A percentile compares a stretch with the other conserved stretches of the same genome.
phyloP scores from a whole-genome alignment of 768 basidiomycete genomes.

The Fistulinella prunicolor region DNA sequence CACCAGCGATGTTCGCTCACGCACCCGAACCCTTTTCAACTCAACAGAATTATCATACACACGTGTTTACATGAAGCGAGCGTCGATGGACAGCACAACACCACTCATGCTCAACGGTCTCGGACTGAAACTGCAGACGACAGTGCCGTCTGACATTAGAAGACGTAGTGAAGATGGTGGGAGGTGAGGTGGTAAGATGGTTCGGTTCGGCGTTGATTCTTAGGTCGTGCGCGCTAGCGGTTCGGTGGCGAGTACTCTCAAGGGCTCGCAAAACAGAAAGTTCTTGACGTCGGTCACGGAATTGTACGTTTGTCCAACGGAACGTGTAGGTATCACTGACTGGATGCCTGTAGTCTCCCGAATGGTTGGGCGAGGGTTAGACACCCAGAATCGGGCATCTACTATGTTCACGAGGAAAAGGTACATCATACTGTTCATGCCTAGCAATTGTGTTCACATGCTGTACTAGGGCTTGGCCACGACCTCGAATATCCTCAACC shows the following conservation, averaged over 20 bases:
- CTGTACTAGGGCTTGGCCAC: slow-evolving; percentile 11
- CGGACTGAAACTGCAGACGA: slow-evolving; percentile 8
- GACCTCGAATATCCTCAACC: slow-evolving; percentile 8
- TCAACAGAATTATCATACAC: background rate
- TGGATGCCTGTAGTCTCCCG: slow-evolving; percentile 7
- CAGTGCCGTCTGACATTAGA: slow-evolving; percentile 15
- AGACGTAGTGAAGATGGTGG: background rate
- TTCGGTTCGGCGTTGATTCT: background rate
- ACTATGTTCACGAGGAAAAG: slow-evolving; percentile 31
- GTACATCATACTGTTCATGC: slow-evolving; percentile 17
- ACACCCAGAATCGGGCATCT: slow-evolving; percentile 34
- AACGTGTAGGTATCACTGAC: background rate
- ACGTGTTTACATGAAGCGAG: background rate
- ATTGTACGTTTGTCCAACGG: slow-evolving; percentile 10
- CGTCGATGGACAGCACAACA: background rate
- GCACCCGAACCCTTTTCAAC: background rate
- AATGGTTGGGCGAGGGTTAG: slow-evolving; percentile 27
- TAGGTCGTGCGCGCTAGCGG: background rate
- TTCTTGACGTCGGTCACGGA: background rate
- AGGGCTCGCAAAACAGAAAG: slow-evolving; percentile 7
- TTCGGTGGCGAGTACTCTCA: slow-evolving; percentile 17
- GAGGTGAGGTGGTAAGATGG: slow-evolving; percentile 9
- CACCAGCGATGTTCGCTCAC: background rate
- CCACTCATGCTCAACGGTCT: background rate
- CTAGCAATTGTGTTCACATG: background rate